phyloP scores from a whole-genome alignment of 73 alveolate genomes.

The Stentor coeruleus region DNA sequence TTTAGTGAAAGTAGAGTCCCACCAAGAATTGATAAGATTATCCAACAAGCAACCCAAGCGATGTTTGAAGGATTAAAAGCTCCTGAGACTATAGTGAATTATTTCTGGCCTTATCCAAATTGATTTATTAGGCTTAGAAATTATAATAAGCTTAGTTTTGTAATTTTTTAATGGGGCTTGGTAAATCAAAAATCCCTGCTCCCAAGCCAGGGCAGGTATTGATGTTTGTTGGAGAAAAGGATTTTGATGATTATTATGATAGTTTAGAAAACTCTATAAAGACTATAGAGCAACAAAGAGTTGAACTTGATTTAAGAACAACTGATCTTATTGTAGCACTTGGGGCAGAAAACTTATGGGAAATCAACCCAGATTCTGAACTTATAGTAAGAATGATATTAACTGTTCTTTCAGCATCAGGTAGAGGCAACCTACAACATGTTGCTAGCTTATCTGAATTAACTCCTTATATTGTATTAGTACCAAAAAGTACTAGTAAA shows the following conservation, averaged over 20 bases:
- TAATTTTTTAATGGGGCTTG: constrained; percentile 9
- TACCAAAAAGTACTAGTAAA: too few relatives aligned
- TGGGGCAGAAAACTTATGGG: background rate
- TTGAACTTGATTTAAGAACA: background rate
- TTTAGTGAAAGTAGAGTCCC: background rate
- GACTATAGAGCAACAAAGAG: background rate
- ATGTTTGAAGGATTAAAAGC: background rate
- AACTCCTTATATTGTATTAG: too few relatives aligned
- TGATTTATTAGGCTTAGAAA: too few relatives aligned
- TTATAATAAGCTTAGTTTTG: too few relatives aligned
- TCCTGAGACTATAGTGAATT: background rate
- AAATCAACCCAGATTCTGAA: background rate
- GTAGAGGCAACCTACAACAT: background rate
- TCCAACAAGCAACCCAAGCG: background rate
- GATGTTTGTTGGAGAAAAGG: background rate
- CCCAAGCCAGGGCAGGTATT: background rate
- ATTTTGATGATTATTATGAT: background rate
- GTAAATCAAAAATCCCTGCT: background rate
- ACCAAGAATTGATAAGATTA: background rate
- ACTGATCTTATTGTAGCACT: background rate
- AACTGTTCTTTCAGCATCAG: background rate
- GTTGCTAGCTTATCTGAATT: too few relatives aligned
- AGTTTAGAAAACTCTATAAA: background rate
- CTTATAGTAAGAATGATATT: background rate
- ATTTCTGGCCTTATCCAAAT: background rate